Evolutionary conservation across 305 asterid species (phyloP).

Genomic region (Solanum hybrid): DNA sequence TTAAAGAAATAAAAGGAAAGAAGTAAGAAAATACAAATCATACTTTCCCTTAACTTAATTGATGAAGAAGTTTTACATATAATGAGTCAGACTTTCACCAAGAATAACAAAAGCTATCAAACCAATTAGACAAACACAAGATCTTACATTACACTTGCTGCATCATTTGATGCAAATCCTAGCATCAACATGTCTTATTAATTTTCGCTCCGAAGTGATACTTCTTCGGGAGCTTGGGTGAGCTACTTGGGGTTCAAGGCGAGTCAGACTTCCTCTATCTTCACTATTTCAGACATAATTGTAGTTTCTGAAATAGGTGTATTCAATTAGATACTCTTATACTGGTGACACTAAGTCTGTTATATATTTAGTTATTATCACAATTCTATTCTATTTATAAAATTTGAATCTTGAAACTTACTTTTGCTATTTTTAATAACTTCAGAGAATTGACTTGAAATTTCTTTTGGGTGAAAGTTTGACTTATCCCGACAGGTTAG

Average conservation of each 20-base stretch:
- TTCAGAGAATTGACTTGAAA: background rate
- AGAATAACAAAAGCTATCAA: background rate
- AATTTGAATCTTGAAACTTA: no score
- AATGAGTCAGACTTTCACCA: background rate
- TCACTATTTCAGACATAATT: background rate
- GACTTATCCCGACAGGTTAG: background rate
- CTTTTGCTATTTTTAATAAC: no score
- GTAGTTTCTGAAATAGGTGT: background rate
- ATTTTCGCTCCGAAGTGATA: background rate
- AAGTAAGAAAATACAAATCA: background rate
- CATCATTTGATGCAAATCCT: background rate
- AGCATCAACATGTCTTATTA: background rate
- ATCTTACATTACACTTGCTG: background rate
- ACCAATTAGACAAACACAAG: background rate
- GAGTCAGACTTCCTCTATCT: background rate
- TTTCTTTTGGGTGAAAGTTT: background rate
- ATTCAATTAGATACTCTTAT: background rate
- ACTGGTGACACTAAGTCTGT: no score
- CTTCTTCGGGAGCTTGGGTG: background rate
- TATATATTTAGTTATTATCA: no score
- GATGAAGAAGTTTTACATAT: background rate
- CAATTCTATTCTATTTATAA: background rate
- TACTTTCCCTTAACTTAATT: background rate
- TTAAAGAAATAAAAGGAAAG: background rate
- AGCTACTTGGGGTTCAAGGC: background rate